Base-by-base conservation (phyloP, 108 stramenopile species). In the Cyclotella cryptica region DNA sequence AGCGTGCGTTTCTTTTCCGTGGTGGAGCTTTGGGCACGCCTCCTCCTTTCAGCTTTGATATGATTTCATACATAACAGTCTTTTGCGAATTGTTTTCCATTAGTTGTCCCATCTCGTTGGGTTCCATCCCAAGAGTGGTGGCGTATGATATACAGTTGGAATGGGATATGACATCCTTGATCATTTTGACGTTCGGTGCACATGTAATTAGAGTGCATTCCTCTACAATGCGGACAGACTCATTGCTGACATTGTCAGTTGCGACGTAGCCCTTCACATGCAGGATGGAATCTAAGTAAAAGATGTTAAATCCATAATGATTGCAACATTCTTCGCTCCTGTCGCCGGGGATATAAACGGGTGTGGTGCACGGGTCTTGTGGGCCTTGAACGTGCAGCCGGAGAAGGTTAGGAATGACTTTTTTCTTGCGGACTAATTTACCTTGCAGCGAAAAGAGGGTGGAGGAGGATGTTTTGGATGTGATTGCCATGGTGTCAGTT, bases 101-200 rank as follows among this genome's bases (percentile, higher is more conserved):
- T 21, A 77, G 29, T 17, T 41, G 10, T 43, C 49, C 18, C 26
- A 61, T 15, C 21, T 69, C 44, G 8, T 66, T 13, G 24, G 45
- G 28, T 51, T 70, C 69, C 51, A 61, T 61, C 21, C 51, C 22
- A 10, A 78, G 26, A 1, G n/a, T 35, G 4, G 10, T 40, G 1
- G 77, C 69, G 60, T 71, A 61, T 35, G 22, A 28, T 12, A 19
- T 12, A 18, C n/a, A 69, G 54, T 61, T 45, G 3, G 58, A 43
- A 22, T 14, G 39, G 28, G 68, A 46, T 39, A 78, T 21, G 14
- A 78, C 41, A 15, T 78, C 77, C 29, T 78, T 70, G 61, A 78
- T 78, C 77, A 65, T 39, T 65, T 78, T 78, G 28, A 69, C 43
- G 29, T 70, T 62, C 19, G 69, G 51, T 13, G 77, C 77, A 46